phyloP scores from a whole-genome alignment of 192 early-diverging fungal species.

The Backusella mclennaniae region DNA sequence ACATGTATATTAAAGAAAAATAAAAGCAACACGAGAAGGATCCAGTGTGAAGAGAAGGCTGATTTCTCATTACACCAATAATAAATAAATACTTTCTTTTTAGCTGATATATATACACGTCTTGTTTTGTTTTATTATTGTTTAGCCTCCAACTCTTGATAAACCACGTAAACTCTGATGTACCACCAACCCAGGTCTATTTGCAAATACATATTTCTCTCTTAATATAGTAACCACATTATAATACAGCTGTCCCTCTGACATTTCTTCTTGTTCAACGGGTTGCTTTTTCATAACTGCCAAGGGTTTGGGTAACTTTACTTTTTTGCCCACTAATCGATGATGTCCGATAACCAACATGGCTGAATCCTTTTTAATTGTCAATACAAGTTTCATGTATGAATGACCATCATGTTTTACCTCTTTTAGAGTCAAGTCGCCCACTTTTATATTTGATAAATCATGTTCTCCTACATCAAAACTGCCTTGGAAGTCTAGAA shows the following conservation, averaged over 20 bases:
- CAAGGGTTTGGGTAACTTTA: constrained; percentile 31
- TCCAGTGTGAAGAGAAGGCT: too few species aligned
- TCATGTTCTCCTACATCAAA: constrained; percentile 9
- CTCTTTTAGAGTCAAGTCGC: constrained; percentile 24
- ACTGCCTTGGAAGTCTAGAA: constrained; percentile 35
- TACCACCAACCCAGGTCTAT: constrained; percentile 32
- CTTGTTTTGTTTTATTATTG: neutral
- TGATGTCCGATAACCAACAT: constrained; percentile 34
- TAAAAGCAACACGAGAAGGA: too few species aligned
- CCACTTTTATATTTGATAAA: constrained; percentile 16
- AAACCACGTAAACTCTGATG: constrained; percentile 32
- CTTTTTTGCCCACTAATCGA: constrained; percentile 29
- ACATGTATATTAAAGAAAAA: too few species aligned
- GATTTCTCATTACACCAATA: too few species aligned
- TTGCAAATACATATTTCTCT: constrained; percentile 37
- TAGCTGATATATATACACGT: neutral
- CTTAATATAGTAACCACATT: constrained; percentile 26
- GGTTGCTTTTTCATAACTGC: constrained; percentile 30
- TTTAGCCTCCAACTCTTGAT: constrained; percentile 18
- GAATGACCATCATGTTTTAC: neutral
- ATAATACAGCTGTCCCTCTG: constrained; percentile 15
- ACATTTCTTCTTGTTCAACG: neutral
- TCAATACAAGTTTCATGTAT: neutral
- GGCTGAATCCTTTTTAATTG: constrained; percentile 20
- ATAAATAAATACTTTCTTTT: too few species aligned